Base-by-base conservation (phyloP, 192 early-diverging fungal genomes). In the Haplosporangium gracile region DNA sequence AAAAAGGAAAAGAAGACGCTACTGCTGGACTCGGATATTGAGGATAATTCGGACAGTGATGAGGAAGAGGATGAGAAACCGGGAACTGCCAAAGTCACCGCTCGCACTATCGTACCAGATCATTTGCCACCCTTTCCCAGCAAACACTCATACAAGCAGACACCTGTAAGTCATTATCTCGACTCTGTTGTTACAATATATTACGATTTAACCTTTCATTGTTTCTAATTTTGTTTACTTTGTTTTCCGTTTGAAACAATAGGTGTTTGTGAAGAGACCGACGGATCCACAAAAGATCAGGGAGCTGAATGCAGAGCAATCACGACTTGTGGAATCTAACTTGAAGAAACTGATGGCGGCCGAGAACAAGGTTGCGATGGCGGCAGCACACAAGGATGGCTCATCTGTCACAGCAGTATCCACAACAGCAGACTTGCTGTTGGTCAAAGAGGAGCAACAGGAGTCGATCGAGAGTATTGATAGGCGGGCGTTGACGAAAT, bases 91-190 rank as follows among this genome's bases (percentile, higher is more conserved):
- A 87, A 79, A 63, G 43, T 87, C 36, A 89, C 81, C 32, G 74
- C 83, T 0, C 80, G 90, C 20, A 83, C 88, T 5, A 88, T 90
- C 42, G 91, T 93, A 18, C 92, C 91, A 18, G 81, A 88, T 34
- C 82, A 91, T 83, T 63, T 93, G 5, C 91, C 91, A 39, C 72
- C 78, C 9, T 93, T 93, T 68, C 91, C 91, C 20, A 90, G 88
- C 57, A 91, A 91, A 75, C 92, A 93, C 77, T 93, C 91, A 0
- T 93, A 90, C 73, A 90, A 91, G 70, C 88, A 91, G 70, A 93
- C 91, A 55, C 89, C 91, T 51, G 92, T 92, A 90, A 20, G 22
- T 36, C 43, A 45, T 42, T 22, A 75, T 16, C 36, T 7, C 34
- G 8, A 60, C 4, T 16, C 13, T 45, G 13, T 45, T 45, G 43